These are phyloP conservation scores for Arabis hirsuta DNA, from an alignment of 345 rosid genomes.

Conservation along the genomic window DNA sequence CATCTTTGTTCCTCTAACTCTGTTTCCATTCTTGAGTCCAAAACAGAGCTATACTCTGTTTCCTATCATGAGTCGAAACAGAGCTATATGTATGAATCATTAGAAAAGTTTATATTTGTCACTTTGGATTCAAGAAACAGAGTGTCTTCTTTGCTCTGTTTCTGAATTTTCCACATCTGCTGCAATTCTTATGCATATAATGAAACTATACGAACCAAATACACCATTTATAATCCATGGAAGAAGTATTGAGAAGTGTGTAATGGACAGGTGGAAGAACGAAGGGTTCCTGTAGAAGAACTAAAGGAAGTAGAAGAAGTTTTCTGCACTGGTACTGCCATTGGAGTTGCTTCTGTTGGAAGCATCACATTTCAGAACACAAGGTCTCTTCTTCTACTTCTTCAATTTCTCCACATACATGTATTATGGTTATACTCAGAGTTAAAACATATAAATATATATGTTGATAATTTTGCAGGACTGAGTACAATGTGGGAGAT, in stretches of 20 bases:
- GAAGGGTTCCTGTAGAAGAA: conserved; percentile 60
- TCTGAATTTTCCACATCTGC: too few species aligned
- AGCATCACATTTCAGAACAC: conserved; percentile 60
- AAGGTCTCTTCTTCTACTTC: conserved; percentile 46
- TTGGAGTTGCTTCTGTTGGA: conserved; percentile 69
- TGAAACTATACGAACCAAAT: too few species aligned
- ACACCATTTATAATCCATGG: too few species aligned
- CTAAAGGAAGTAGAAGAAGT: conserved; percentile 65
- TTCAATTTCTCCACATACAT: neutral
- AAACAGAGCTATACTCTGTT: conserved; percentile 9
- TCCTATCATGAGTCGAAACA: conserved; percentile 3
- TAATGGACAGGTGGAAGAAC: conserved; percentile 65
- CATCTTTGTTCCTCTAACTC: neutral
- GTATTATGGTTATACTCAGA: too few species aligned
- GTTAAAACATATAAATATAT: neutral
- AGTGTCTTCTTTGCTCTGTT: too few species aligned
- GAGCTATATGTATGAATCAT: neutral
- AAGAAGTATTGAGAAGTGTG: neutral
- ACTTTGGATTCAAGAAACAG: too few species aligned
- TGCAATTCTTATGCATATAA: too few species aligned
- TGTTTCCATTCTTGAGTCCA: neutral
- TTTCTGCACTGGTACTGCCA: conserved; percentile 89
- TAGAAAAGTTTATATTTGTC: too few species aligned
- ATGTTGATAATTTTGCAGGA: conserved; percentile 44
- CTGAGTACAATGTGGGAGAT: conserved; percentile 47